Percentiles rank a stretch among this genome's conserved stretches.
Conservation (phyloP, 768 basidiomycete genomes). For the Gautieria morchelliformis region DNA sequence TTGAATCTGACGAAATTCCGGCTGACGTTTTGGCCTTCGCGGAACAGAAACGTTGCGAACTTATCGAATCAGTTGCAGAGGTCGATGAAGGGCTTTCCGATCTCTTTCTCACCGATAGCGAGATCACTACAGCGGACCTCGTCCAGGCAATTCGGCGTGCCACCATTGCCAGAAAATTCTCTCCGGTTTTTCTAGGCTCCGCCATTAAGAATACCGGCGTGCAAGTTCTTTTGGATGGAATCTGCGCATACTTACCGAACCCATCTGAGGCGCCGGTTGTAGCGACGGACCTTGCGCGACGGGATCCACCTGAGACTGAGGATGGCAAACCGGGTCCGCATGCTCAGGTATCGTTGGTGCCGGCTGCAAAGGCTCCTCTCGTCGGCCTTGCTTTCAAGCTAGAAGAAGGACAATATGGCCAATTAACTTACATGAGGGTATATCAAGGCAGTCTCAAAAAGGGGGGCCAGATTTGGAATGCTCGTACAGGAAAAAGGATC, state of each 20-base stretch:
- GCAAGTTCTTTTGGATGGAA: slow-evolving; percentile 88
- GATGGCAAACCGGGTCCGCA: slow-evolving; percentile 2
- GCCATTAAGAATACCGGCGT: slow-evolving; percentile 97
- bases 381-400: slow-evolving; percentile 97
- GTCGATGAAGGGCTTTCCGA: slow-evolving; percentile 95
- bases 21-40: slow-evolving; percentile 63
- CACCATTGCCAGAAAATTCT: slow-evolving; percentile 82
- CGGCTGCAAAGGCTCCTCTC: slow-evolving; percentile 78
- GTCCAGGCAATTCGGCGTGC: slow-evolving; percentile 80
- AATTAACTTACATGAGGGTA: slow-evolving; percentile 95
- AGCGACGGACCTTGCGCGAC: slow-evolving; percentile 71
- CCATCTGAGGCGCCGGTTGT: slow-evolving; percentile 70
- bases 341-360: slow-evolving; percentile 51
- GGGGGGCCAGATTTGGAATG: slow-evolving; percentile 79
- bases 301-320: slow-evolving; percentile 39
- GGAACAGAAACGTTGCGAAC: slow-evolving; percentile 75
- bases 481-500: slow-evolving; percentile 91
- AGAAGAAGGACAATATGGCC: slow-evolving; percentile 94
- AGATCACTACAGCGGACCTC: slow-evolving; percentile 63
- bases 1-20: slow-evolving; percentile 84
- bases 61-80: slow-evolving; percentile 92
- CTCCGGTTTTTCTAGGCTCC: slow-evolving; percentile 93
- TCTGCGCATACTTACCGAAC: slow-evolving; percentile 90
- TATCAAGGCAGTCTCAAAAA: slow-evolving; percentile 93
- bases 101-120: slow-evolving; percentile 76